Evolutionary conservation across 108 stramenopile genomes (phyloP), one percentile per base, ranked within the genome.

Genomic region (Skeletonema menzelii): DNA sequence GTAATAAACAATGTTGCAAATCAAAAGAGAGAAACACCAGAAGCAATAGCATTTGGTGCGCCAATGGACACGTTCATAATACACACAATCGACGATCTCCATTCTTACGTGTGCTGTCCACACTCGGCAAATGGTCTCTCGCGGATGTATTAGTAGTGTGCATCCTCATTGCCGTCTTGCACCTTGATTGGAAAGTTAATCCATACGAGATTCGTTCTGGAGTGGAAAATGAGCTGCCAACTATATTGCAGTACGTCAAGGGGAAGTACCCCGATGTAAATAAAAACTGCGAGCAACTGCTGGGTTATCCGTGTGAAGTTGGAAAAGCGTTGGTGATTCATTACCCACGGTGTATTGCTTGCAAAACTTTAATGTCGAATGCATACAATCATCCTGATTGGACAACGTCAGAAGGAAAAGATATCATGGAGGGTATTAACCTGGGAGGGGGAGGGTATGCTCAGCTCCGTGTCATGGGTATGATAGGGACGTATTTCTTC

Each of bases 91-190:
- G 63, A 4, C 87, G 93, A 31, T 84, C 84, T 3, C 74, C 81
- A 3, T 82, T 86, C 38, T 63, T 95, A 22, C 76, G 78, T 5
- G 85, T 76, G 59, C 72, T 95, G 11, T 81, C 84, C 32, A 85
- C 82, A 15, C 76, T 95, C 47, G 93, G 93, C 5, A 95, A 95
- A 69, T 92, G 89, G 89, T 85, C 86, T 20, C 65, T 92, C 68
- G 93, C 91, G 10, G 93, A 95, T 72, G 90, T 92, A 4, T 66
- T 92, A 57, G 88, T 89, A 12, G 90, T 95, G 3, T 95, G 93
- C 76, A 91, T 91, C 71, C 87, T 95, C 80, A 91, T 95, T 22
- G 91, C 89, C 27, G 90, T 95, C 0, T 55, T 95, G 19, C 78
- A 91, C 64, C 70, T 95, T 37, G 90, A 95, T 75, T 90, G 91